Conservation (phyloP, 2,329 filamentous ascomycete genomes). For the Purpureocillium takamizusanense region DNA sequence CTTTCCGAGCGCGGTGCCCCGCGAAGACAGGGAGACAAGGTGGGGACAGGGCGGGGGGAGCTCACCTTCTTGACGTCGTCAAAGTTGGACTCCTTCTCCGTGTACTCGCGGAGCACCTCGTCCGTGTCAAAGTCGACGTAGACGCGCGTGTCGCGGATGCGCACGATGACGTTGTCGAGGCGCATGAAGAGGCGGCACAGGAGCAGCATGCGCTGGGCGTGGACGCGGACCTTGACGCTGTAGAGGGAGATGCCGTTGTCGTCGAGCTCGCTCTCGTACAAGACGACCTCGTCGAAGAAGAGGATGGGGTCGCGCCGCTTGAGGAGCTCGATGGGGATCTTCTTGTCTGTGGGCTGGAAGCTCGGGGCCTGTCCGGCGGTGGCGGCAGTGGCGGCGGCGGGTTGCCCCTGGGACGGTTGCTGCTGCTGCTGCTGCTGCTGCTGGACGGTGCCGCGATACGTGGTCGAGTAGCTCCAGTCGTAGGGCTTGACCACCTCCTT, state of each 20-base stretch:
- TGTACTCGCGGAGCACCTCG: slow-evolving; percentile 81
- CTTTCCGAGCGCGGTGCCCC: too few species aligned
- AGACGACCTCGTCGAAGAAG: slow-evolving; percentile 91
- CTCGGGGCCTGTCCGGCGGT: background rate
- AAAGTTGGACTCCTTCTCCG: slow-evolving; percentile 76
- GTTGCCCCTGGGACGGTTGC: background rate
- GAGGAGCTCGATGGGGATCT: slow-evolving; percentile 79
- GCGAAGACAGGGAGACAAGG: background rate
- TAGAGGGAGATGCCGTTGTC: slow-evolving; percentile 92
- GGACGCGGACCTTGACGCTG: slow-evolving; percentile 86
- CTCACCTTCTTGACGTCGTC: slow-evolving; percentile 63
- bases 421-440: slow-evolving; percentile 6
- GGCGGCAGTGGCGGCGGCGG: background rate
- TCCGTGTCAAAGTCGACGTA: slow-evolving; percentile 81
- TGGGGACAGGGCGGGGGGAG: slow-evolving; percentile 4
- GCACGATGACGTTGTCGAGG: slow-evolving; percentile 79
- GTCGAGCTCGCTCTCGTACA: slow-evolving; percentile 96
- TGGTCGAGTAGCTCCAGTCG: slow-evolving; percentile 95
- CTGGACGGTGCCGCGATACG: slow-evolving; percentile 66
- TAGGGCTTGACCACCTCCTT: slow-evolving; percentile 92
- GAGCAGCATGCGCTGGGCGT: slow-evolving; percentile 79
- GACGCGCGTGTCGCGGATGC: slow-evolving; percentile 81
- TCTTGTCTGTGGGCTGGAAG: slow-evolving; percentile 21
- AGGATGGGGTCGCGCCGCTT: slow-evolving; percentile 86
- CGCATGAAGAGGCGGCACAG: slow-evolving; percentile 86